Conservation (phyloP, 768 basidiomycete genomes). For the Gautieria morchelliformis region DNA sequence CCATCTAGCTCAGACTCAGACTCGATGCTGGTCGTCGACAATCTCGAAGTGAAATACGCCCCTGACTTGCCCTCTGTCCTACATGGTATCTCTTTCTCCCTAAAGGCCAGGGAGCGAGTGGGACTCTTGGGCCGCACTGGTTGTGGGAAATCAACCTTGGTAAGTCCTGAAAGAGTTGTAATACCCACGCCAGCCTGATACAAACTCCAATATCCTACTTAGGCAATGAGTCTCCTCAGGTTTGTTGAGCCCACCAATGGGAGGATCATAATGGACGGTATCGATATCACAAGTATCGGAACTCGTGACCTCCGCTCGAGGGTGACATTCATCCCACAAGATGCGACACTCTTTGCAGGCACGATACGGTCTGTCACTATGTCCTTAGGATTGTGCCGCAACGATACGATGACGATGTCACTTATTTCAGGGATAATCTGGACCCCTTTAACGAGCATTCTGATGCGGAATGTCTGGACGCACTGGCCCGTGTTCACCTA, state of each 20-base stretch:
- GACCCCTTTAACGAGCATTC: constrained; percentile 54
- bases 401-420: neutral
- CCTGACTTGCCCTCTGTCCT: constrained; percentile 30
- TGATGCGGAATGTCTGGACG: constrained; percentile 73
- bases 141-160: constrained; percentile 22
- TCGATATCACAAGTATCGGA: constrained; percentile 32
- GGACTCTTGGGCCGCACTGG: constrained; percentile 30
- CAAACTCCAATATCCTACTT: constrained; percentile 19
- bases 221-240: constrained; percentile 27
- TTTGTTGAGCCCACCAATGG: constrained; percentile 29
- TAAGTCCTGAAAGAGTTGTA: constrained; percentile 26
- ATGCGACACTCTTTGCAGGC: constrained; percentile 12
- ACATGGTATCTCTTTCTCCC: constrained; percentile 26
- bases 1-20: constrained; percentile 14
- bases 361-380: neutral
- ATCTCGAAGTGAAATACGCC: constrained; percentile 28
- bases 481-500: constrained; percentile 74
- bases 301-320: constrained; percentile 22
- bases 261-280: constrained; percentile 29
- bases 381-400: neutral
- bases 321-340: constrained; percentile 30
- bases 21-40: constrained; percentile 22
- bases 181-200: constrained; percentile 19
- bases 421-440: constrained; percentile 20
- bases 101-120: constrained; percentile 30